These are phyloP conservation scores for Podospora sp. DNA, from an alignment of 495 filamentous ascomycete genomes.

Conservation along the genomic window DNA sequence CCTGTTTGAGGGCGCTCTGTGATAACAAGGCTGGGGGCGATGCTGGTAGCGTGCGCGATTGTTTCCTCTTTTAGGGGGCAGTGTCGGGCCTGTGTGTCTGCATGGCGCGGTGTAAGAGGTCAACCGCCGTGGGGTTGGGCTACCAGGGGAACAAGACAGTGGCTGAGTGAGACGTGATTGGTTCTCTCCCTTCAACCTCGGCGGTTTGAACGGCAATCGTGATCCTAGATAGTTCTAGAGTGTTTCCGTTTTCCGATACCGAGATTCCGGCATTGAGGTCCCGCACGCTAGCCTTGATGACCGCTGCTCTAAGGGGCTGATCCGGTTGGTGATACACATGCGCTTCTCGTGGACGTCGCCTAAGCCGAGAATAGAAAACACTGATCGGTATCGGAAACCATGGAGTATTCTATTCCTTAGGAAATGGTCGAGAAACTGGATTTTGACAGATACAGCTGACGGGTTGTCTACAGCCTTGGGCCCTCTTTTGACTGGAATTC, in stretches of 20 bases:
- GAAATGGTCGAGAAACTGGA: background rate
- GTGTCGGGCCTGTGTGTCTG: background rate
- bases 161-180: background rate
- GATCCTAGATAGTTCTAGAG: background rate
- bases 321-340: background rate
- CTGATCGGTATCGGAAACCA: background rate
- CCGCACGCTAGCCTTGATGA: background rate
- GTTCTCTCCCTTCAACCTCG: background rate
- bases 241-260: background rate
- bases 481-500: constrained; percentile 58
- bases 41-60: background rate
- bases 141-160: background rate
- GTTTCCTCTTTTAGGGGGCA: background rate
- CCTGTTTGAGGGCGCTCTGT: background rate
- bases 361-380: background rate
- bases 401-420: background rate
- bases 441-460: constrained; percentile 3
- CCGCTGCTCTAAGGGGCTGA: background rate
- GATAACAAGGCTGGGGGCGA: background rate
- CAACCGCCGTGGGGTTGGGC: background rate
- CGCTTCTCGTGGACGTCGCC: background rate
- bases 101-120: background rate
- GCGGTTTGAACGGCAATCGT: background rate
- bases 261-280: background rate
- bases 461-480: constrained; percentile 49